Evolutionary conservation across 2,329 filamentous ascomycete species (phyloP), one percentile per base, ranked within the genome.

Genomic region (Colletotrichum musicola): DNA sequence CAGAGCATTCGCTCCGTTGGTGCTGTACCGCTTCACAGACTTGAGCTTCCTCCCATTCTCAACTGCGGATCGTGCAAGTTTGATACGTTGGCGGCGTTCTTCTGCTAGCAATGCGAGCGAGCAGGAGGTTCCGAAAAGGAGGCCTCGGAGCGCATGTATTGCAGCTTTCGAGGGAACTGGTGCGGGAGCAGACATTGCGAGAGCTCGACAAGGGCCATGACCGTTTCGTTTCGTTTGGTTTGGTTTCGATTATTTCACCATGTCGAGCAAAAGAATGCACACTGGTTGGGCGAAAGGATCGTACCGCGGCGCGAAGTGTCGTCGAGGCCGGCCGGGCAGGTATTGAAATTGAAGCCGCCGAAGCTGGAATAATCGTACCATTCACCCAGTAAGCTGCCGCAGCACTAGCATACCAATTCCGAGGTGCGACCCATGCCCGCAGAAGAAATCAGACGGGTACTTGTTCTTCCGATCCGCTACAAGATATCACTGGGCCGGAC

Each of bases 91-190:
- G 68, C 86, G 82, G 55, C 86, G 85, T 75, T 89, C 87, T 76
- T 89, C 86, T 65, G 87, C 81, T 63, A 89, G 78, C 27, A 87
- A 75, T 57, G 84, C 82, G 63, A 89, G 81, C 49, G 86, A 88
- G 74, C 86, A 89, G 9, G 86, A 87, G 2, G 86, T 88, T 58
- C 86, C 87, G 16, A 89, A 77, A 63, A 87, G 82, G 67, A 88
- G 81, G 71, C 86, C 84, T 69, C 86, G 85, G 42, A 89, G 83
- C 67, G 86, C 83, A 76, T 85, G 83, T 71, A 89, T 81, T 67
- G 84, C 85, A 68, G 84, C 84, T 78, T 85, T 85, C 44, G 87
- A 88, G 55, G 86, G 86, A 64, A 86, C 82, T 67, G 84, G 84
- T 65, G 83, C 78, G 57, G 80, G 79, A 64, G 82, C 75, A 61